These are phyloP conservation scores for Balansia obtecta DNA, from an alignment of 2,329 filamentous ascomycete species.

Conservation along the genomic window DNA sequence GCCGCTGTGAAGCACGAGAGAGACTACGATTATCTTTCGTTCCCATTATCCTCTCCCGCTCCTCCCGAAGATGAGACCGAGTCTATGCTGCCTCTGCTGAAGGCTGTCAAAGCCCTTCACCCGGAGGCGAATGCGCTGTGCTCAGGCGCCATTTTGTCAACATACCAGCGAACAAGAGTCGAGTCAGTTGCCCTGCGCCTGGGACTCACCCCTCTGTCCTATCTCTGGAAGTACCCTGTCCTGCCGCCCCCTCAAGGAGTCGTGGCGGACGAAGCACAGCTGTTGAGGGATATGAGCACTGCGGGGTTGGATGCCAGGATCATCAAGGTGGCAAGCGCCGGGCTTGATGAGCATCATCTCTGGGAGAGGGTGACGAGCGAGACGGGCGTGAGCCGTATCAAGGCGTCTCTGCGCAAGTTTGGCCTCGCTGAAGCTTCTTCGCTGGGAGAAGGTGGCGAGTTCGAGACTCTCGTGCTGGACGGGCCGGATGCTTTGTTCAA, in stretches of 20 bases:
- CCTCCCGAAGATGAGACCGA: slow-evolving; percentile 69
- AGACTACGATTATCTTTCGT: slow-evolving; percentile 45
- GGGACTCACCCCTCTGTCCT: slow-evolving; percentile 72
- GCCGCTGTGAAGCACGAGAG: slow-evolving; percentile 55
- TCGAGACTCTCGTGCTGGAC: slow-evolving; percentile 81
- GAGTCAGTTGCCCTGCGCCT: slow-evolving; percentile 81
- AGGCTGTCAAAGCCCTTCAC: slow-evolving; percentile 50
- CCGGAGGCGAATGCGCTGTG: slow-evolving; percentile 78
- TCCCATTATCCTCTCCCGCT: background rate
- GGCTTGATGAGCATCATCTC: slow-evolving; percentile 66
- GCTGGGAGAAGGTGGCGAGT: slow-evolving; percentile 88
- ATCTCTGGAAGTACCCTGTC: slow-evolving; percentile 81
- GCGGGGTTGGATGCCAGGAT: slow-evolving; percentile 77
- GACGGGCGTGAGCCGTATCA: slow-evolving; percentile 32
- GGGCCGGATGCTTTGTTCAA: slow-evolving; percentile 66
- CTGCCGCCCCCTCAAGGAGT: slow-evolving; percentile 39
- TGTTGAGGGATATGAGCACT: slow-evolving; percentile 71
- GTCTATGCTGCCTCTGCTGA: slow-evolving; percentile 66
- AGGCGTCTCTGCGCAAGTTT: slow-evolving; percentile 51
- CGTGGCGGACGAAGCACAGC: slow-evolving; percentile 32
- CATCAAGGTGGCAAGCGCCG: slow-evolving; percentile 88
- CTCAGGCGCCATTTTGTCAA: slow-evolving; percentile 85
- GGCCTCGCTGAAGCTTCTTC: slow-evolving; percentile 57
- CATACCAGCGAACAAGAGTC: slow-evolving; percentile 91
- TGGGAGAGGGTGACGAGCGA: slow-evolving; percentile 65